A percentile compares a stretch with the other conserved stretches of the same genome.
Evolutionary conservation across 208 protist species (phyloP).

Genomic region (Wallacemonas sp.): DNA sequence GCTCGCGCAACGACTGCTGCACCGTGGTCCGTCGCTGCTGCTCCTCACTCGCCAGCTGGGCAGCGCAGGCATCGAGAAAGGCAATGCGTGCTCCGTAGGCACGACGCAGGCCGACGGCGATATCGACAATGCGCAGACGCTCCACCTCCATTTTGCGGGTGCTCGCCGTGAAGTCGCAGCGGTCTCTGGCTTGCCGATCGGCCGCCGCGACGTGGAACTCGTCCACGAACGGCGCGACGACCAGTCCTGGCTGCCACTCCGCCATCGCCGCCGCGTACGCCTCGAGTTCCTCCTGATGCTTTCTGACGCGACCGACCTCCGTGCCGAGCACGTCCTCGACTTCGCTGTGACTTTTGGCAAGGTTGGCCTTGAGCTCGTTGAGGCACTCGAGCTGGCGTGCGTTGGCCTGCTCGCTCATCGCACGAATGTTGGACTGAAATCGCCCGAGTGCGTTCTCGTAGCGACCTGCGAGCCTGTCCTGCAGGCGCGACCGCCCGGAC

Average conservation of each 20-base stretch:
- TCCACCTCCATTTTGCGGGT: constrained; percentile 50
- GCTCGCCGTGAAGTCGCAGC: constrained; percentile 30
- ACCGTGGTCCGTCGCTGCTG: constrained; percentile 42
- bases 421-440: constrained; percentile 44
- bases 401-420: constrained; percentile 61
- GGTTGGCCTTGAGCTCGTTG: constrained; percentile 36
- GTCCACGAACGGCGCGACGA: constrained; percentile 42
- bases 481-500: constrained; percentile 40
- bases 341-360: constrained; percentile 51
- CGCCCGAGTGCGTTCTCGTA: constrained; percentile 41
- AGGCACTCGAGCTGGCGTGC: constrained; percentile 49
- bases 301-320: constrained; percentile 41
- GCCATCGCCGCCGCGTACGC: constrained; percentile 24
- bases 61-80: constrained; percentile 37
- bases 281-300: constrained; percentile 38
- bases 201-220: constrained; percentile 29
- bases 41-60: constrained; percentile 47
- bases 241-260: constrained; percentile 21
- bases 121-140: constrained; percentile 46
- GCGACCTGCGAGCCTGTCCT: constrained; percentile 33
- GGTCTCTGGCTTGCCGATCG: constrained; percentile 16
- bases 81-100: constrained; percentile 40
- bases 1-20: constrained; percentile 39
- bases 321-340: constrained; percentile 30
- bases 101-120: constrained; percentile 37